Conservation (phyloP, 164 flowering plant species). For the Vitis rotundifolia region DNA sequence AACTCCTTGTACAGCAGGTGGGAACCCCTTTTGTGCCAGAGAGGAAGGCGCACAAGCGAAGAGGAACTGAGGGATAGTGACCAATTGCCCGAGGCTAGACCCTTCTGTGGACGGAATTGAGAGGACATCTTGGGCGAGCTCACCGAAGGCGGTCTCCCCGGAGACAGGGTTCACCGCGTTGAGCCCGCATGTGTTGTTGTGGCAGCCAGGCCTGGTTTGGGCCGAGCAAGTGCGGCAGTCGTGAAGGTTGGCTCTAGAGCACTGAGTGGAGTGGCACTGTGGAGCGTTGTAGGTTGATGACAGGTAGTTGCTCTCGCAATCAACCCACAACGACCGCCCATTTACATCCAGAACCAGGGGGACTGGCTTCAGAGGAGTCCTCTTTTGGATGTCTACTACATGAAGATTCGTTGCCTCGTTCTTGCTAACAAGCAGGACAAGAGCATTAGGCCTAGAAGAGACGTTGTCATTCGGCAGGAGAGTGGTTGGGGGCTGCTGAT, state of each 20-base stretch:
- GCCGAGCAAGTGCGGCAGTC: conserved; percentile 24
- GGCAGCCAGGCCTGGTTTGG: conserved; percentile 23
- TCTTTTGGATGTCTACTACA: conserved; percentile 19
- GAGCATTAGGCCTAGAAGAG: conserved; percentile 4
- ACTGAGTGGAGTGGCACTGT: conserved; percentile 29
- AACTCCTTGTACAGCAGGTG: conserved; percentile 29
- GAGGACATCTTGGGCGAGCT: conserved; percentile 31
- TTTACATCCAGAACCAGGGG: conserved; percentile 38
- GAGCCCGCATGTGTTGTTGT: conserved; percentile 34
- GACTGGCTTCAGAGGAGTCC: conserved; percentile 24
- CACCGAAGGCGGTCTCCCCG: conserved; percentile 7
- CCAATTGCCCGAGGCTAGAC: conserved; percentile 13
- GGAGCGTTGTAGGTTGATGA: conserved; percentile 33
- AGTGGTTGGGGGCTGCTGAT: not conserved
- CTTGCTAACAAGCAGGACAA: conserved; percentile 10
- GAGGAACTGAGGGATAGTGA: conserved; percentile 23
- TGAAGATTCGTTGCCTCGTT: conserved; percentile 20
- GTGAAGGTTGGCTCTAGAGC: conserved; percentile 20
- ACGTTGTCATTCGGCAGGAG: not conserved
- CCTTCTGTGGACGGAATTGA: conserved; percentile 19
- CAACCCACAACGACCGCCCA: conserved; percentile 31
- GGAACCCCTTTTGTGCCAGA: conserved; percentile 18
- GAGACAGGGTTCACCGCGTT: conserved; percentile 27
- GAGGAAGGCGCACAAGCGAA: conserved; percentile 33
- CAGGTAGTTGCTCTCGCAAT: conserved; percentile 23